These are phyloP conservation scores for Fusarium aywerte DNA, from an alignment of 2,329 filamentous ascomycete species.

Conservation along the genomic window DNA sequence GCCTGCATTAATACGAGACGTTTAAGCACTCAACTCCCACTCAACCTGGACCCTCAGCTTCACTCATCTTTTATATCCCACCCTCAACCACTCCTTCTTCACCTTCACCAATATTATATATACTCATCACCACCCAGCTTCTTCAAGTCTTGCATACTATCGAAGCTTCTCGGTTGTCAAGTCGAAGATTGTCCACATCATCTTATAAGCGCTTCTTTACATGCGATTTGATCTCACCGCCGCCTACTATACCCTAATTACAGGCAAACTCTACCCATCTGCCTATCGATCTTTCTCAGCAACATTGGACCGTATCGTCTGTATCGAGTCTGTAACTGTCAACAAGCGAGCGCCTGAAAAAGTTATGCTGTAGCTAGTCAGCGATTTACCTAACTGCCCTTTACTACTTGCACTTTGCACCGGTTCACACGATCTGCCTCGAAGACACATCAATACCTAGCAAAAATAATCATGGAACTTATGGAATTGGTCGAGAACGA, in stretches of 20 bases:
- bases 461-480: slow-evolving; percentile 62
- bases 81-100: slow-evolving; percentile 2
- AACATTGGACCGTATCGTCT: background rate
- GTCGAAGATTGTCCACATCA: background rate
- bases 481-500: slow-evolving; percentile 73
- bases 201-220: slow-evolving; percentile 6
- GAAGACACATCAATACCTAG: slow-evolving; percentile 1
- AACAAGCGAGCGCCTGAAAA: background rate
- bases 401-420: background rate
- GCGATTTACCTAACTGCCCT: slow-evolving; percentile 7
- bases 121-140: slow-evolving; percentile 1
- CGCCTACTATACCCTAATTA: slow-evolving; percentile 27
- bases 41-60: slow-evolving; percentile 17
- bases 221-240: slow-evolving; percentile 6
- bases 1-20: slow-evolving; percentile 36
- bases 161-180: slow-evolving; percentile 2
- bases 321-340: slow-evolving; percentile 8
- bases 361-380: slow-evolving; percentile 31
- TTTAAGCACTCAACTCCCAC: slow-evolving; percentile 33
- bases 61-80: slow-evolving; percentile 16
- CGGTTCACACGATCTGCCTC: slow-evolving; percentile 1
- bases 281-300: background rate
- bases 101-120: slow-evolving; percentile 13
- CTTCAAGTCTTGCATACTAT: slow-evolving; percentile 1
- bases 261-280: slow-evolving; percentile 2